phyloP scores from a whole-genome alignment of 2,329 filamentous ascomycete species.

The Myriosclerotinia curreyana region DNA sequence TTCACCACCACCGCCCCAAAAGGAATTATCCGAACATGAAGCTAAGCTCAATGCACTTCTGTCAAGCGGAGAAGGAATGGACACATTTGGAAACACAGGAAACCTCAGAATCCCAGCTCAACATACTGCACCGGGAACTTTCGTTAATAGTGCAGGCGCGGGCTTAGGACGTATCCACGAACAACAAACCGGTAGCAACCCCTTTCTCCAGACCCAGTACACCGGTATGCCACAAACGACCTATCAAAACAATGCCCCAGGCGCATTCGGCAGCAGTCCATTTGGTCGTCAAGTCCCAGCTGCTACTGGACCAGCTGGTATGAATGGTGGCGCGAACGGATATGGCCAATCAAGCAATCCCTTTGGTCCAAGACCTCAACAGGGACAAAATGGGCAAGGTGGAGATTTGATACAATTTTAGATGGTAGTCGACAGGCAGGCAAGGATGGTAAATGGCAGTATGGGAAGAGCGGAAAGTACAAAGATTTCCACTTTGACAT shows the following conservation, averaged over 20 bases:
- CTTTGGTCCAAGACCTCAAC: conserved; percentile 52
- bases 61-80: conserved; percentile 83
- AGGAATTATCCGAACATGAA: conserved; percentile 59
- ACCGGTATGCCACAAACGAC: conserved; percentile 68
- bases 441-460: neutral
- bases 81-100: conserved; percentile 97
- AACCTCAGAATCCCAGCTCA: conserved; percentile 93
- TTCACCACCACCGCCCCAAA: conserved; percentile 49
- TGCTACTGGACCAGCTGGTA: conserved; percentile 55
- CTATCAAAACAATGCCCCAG: conserved; percentile 46
- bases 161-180: conserved; percentile 65
- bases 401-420: conserved; percentile 40
- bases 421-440: neutral
- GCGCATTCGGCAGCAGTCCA: conserved; percentile 30
- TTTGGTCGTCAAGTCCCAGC: conserved; percentile 48
- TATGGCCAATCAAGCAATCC: conserved; percentile 47
- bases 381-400: conserved; percentile 45
- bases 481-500: conserved; percentile 22
- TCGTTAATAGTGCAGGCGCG: conserved; percentile 90
- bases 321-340: conserved; percentile 50
- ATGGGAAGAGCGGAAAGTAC: conserved; percentile 18
- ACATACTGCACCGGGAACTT: conserved; percentile 92
- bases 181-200: conserved; percentile 71
- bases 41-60: conserved; percentile 83
- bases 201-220: conserved; percentile 81